These are phyloP conservation scores for Hypoxylon rickii DNA, from an alignment of 495 filamentous ascomycete genomes.

Conservation along the genomic window DNA sequence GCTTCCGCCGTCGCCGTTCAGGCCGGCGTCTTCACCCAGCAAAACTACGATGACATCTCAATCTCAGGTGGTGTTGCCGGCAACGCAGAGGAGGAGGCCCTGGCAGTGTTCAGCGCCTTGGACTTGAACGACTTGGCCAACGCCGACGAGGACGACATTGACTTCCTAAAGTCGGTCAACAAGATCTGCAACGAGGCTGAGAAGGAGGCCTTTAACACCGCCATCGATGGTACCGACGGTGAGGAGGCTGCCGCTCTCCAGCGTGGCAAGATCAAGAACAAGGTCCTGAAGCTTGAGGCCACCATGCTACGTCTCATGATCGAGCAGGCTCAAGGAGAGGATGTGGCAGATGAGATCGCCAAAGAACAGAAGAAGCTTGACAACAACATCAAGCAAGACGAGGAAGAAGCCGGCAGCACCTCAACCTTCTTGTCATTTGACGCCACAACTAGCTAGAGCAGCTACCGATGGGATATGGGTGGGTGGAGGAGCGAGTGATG, in stretches of 20 bases:
- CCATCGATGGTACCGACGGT: slow-evolving; percentile 43
- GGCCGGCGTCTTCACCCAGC: slow-evolving; percentile 36
- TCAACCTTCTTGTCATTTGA: slow-evolving; percentile 36
- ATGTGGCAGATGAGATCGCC: slow-evolving; percentile 37
- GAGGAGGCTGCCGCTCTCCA: slow-evolving; percentile 45
- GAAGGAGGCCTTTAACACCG: slow-evolving; percentile 44
- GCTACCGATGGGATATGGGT: background rate
- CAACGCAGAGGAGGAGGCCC: slow-evolving; percentile 47
- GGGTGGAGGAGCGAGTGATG: background rate
- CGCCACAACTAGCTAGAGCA: slow-evolving; percentile 31
- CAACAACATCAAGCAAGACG: slow-evolving; percentile 50
- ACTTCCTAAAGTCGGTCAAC: slow-evolving; percentile 47
- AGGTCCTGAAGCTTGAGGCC: slow-evolving; percentile 55
- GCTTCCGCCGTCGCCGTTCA: slow-evolving; percentile 27
- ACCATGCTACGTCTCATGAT: slow-evolving; percentile 42
- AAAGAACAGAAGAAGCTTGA: slow-evolving; percentile 50
- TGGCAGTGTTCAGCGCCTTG: slow-evolving; percentile 39
- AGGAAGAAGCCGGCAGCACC: slow-evolving; percentile 41
- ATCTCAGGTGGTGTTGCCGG: slow-evolving; percentile 50
- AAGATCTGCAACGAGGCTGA: slow-evolving; percentile 47
- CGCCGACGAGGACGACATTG: slow-evolving; percentile 43
- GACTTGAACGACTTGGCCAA: slow-evolving; percentile 43
- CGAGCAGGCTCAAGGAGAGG: slow-evolving; percentile 44
- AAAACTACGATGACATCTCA: slow-evolving; percentile 42
- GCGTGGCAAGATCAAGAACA: slow-evolving; percentile 61